Evolutionary conservation across 768 basidiomycete genomes (phyloP), one percentile per base, ranked within the genome.

Genomic region (Russula griseocarnosa): DNA sequence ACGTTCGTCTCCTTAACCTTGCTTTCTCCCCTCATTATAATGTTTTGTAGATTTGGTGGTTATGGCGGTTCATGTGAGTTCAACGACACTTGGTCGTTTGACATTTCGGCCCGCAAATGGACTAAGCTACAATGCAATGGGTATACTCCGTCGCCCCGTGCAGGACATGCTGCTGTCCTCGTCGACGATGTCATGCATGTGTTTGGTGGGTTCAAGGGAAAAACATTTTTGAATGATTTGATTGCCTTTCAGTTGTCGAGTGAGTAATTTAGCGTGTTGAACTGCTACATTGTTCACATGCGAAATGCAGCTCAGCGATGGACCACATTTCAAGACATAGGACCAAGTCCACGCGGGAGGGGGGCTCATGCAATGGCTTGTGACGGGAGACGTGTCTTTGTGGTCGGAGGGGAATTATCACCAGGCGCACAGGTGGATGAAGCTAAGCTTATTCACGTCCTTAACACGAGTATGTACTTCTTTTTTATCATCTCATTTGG

Each of bases 321-420:
- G 97, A 98, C 94, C 77, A 98, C 94, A 92, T 98, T 98, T 80
- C 94, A 97, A 75, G 97, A 98, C 72, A 98, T 98, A 96, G 97
- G 97, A 0, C 95, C 96, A 18, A 84, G 92, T 18, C 97, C 97
- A 0, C 86, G 81, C 44, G 90, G 93, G 2, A 83, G 97, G 56
- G 94, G 92, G 9, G 97, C 96, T 2, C 97, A 99, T 75, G 92
- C 95, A 20, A 96, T 99, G 94, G 92, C 95, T 7, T 86, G 92
- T 18, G 87, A 90, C 72, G 93, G 92, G 36, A 83, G 87, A 55
- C 84, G 87, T 66, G 91, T 99, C 5, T 91, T 92, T 69, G 94
- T 99, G 4, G 82, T 99, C 14, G 97, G 97, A 46, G 97, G 96
- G 20, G 94, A 98, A 76, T 92, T 92, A 1, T 87, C 89, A 74